Evolutionary conservation across 1,139 yeast species (phyloP).

Genomic region (Lipomyces yarrowii): DNA sequence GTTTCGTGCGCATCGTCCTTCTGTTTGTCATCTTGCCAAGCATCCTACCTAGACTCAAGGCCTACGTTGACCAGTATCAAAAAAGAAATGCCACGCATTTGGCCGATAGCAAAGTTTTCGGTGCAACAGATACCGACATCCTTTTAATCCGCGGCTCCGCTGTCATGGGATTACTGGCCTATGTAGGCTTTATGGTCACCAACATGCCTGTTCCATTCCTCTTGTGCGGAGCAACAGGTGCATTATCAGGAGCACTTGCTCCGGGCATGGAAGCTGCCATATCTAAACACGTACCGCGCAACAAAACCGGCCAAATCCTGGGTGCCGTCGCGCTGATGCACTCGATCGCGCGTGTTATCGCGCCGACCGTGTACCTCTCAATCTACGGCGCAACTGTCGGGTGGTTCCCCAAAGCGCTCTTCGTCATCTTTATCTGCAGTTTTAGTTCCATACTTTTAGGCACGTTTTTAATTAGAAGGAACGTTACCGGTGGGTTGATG

Average conservation of each 20-base stretch:
- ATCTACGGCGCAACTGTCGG: conserved; percentile 40
- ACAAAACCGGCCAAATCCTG: conserved; percentile 40
- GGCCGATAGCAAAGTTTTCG: conserved; percentile 14
- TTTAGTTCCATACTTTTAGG: conserved; percentile 5
- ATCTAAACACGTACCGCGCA: conserved; percentile 51
- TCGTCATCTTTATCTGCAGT: conserved; percentile 34
- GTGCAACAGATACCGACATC: conserved; percentile 24
- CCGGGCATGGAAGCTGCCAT: conserved; percentile 56
- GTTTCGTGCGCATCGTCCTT: conserved; percentile 51
- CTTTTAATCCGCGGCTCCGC: conserved; percentile 51
- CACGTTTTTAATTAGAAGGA: conserved; percentile 9
- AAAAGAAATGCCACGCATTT: conserved; percentile 34
- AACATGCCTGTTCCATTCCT: conserved; percentile 36
- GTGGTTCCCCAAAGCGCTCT: conserved; percentile 39
- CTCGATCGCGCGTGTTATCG: conserved; percentile 37
- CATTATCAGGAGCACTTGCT: conserved; percentile 52
- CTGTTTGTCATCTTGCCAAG: conserved; percentile 51
- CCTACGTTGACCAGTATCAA: conserved; percentile 11
- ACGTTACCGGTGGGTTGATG: conserved; percentile 23
- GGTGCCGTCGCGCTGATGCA: conserved; percentile 42
- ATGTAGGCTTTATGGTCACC: conserved; percentile 13
- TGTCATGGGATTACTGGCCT: conserved; percentile 44
- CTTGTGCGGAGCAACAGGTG: conserved; percentile 44
- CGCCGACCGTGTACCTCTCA: conserved; percentile 40
- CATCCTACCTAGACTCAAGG: conserved; percentile 48